Percentiles rank a stretch among this genome's conserved stretches.
phyloP scores from a whole-genome alignment of 2,329 filamentous ascomycete genomes.

The Falciphora oryzae region DNA sequence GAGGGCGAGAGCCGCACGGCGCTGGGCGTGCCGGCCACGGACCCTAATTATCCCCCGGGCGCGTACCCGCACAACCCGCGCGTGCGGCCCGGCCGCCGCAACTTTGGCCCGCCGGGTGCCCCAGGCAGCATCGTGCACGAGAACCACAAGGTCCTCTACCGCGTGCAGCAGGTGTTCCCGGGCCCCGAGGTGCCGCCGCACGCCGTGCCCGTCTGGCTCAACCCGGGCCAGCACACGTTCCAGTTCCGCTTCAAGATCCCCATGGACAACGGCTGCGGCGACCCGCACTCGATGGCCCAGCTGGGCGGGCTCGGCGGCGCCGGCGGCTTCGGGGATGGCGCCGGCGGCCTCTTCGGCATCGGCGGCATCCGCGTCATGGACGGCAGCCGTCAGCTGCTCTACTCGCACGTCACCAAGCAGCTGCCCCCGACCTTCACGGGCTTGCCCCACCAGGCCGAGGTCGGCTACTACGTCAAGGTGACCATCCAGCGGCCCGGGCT shows the following conservation, averaged over 20 bases:
- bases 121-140: constrained; percentile 43
- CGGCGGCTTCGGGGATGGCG: constrained; percentile 42
- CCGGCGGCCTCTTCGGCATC: constrained; percentile 38
- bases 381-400: constrained; percentile 55
- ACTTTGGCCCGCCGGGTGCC: constrained; percentile 10
- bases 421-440: constrained; percentile 86
- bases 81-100: constrained; percentile 25
- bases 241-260: constrained; percentile 73
- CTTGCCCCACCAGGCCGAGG: constrained; percentile 81
- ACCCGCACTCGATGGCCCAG: constrained; percentile 45
- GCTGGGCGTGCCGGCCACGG: constrained; percentile 42
- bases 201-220: constrained; percentile 44
- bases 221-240: constrained; percentile 67
- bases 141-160: constrained; percentile 71
- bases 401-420: constrained; percentile 73
- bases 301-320: constrained; percentile 48
- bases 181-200: constrained; percentile 39
- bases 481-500: constrained; percentile 84
- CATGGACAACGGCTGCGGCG: constrained; percentile 68
- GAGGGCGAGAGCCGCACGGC: constrained; percentile 73
- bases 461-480: constrained; percentile 92
- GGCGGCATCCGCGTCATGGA: constrained; percentile 55
- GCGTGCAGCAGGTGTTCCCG: constrained; percentile 67
- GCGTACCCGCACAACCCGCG: constrained; percentile 27
- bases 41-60: constrained; percentile 26